Conservation (phyloP, 345 rosid genomes). For the Microcos paniculata region DNA sequence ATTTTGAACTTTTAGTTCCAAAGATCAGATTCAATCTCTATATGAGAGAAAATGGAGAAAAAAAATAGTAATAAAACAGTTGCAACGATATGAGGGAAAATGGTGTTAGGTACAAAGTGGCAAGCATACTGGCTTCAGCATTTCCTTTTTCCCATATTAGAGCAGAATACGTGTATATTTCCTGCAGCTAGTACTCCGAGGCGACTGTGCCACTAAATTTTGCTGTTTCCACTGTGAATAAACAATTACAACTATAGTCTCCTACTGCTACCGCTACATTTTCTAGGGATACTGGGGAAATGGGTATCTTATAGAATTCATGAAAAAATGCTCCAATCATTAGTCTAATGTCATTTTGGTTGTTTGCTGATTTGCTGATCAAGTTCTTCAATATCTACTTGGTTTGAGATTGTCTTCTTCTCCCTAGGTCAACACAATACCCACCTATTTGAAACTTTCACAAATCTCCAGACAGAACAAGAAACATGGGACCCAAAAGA, state of each 20-base stretch:
- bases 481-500: constrained; percentile 19
- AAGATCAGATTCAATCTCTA: no score
- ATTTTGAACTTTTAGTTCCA: no score
- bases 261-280: background rate
- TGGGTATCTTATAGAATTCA: constrained; percentile 23
- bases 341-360: constrained; percentile 6
- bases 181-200: background rate
- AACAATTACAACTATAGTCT: background rate
- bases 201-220: background rate
- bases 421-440: constrained; percentile 37
- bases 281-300: background rate
- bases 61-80: no score
- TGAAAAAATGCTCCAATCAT: constrained; percentile 24
- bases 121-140: background rate
- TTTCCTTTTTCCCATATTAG: background rate
- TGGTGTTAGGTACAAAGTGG: background rate
- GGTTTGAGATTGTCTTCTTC: constrained; percentile 1
- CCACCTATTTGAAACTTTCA: constrained; percentile 28
- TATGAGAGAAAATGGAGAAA: background rate
- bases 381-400: constrained; percentile 6
- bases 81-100: background rate
- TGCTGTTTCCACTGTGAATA: background rate
- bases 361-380: constrained; percentile 1
- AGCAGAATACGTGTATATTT: no score
- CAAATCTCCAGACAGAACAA: constrained; percentile 13